Evolutionary conservation across 106 monocot species (phyloP), one percentile per base, ranked within the genome.

Genomic region (Vanilla planifolia): DNA sequence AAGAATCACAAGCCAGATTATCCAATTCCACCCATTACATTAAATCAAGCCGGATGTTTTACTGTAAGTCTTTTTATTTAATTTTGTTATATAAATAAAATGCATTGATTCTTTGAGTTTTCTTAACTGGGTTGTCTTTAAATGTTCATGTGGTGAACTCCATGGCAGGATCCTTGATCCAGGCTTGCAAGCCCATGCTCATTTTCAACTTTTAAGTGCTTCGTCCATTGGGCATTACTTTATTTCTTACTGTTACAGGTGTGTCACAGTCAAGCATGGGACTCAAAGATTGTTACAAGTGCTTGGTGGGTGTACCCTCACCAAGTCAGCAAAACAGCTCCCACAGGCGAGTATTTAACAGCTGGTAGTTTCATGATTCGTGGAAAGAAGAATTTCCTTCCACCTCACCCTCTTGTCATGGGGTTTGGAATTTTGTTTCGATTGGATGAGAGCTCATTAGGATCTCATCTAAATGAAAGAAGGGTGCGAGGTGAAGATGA

Each of bases 241-340:
- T 20, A 39, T 8, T 11, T 53, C 33, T 4, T 29, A 16, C 24
- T n/a, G 70, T 64, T 67, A 6, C 69, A 98, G 98, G 98, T 98
- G 19, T 98, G 98, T 63, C 87, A 92, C 61, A 98, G 98, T 59
- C 81, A 98, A 55, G 98, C 98, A 30, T 98, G 98, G 98, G 79
- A 92, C 44, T 98, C 98, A 17, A 98, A 98, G 53, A 92, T 98
- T 55, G 98, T 98, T 57, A 98, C 98, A 43, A 98, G 98, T 77
- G 98, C 98, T 55, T 98, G 98, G 98, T 98, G 98, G 98, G 98
- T 98, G n/a, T 88, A 98, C 55, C 87, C 98, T 43, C 77, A 98
- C 76, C 98, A 98, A 85, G 98, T 98, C 34, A 98, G 92, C 67
- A 98, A 98, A 75, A 98, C 98, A 59, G 98, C 98, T 74, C 98